Percentiles rank a stretch among this genome's conserved stretches.
phyloP scores from a whole-genome alignment of 208 protist genomes.

The Leishmania major region DNA sequence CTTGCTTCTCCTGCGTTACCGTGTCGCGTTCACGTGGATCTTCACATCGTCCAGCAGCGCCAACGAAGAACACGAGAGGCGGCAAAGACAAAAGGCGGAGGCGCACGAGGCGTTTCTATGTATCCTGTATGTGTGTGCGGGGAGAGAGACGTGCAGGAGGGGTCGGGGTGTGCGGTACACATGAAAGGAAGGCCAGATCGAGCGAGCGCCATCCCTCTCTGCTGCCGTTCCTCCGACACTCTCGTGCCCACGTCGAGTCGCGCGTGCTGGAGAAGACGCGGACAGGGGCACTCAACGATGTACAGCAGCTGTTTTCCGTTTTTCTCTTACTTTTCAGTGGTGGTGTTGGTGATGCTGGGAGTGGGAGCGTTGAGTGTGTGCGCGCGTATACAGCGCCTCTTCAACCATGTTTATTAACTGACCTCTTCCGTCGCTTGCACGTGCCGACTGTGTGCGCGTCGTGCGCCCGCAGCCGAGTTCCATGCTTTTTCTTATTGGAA shows the following conservation, averaged over 20 bases:
- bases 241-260: not conserved
- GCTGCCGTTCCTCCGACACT: not conserved
- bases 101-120: not conserved
- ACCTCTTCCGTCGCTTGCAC: no score
- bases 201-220: not conserved
- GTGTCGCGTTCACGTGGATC: not conserved
- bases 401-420: not conserved
- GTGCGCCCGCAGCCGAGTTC: not conserved
- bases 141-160: not conserved
- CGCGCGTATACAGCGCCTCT: not conserved
- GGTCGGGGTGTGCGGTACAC: not conserved
- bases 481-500: not conserved
- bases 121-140: not conserved
- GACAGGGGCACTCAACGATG: not conserved
- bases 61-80: not conserved
- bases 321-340: no score
- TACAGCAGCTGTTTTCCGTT: not conserved
- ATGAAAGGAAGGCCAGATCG: not conserved
- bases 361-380: not conserved
- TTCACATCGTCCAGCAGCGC: not conserved
- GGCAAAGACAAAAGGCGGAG: not conserved
- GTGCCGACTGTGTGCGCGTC: not conserved
- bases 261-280: not conserved
- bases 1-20: not conserved
- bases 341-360: no score